A percentile compares a stretch with the other conserved stretches of the same genome.
phyloP scores from a whole-genome alignment of 2,329 filamentous ascomycete genomes.

The Fusarium sulawesiense region DNA sequence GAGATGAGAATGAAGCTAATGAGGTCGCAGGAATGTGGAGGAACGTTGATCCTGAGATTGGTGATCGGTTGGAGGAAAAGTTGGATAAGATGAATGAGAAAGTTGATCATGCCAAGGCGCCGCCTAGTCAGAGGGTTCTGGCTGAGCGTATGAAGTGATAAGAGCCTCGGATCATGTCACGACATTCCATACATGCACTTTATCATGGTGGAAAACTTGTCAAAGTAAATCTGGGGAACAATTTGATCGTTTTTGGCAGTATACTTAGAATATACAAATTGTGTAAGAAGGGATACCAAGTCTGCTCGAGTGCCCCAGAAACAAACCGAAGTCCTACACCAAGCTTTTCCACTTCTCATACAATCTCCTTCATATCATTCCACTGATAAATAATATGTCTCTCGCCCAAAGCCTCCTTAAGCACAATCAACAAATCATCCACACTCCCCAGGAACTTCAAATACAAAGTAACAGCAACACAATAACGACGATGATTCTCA shows the following conservation, averaged over 20 bases:
- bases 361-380: conserved; percentile 33
- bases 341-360: fast-evolving
- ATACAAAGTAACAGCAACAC: conserved; percentile 58
- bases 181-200: no score
- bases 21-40: background rate
- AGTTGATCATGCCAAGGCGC: background rate
- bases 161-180: no score
- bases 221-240: no score
- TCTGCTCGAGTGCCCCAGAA: background rate
- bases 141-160: background rate
- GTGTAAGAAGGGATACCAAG: no score
- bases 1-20: background rate
- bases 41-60: background rate
- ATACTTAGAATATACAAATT: no score
- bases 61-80: background rate
- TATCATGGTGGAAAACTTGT: no score
- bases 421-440: conserved; percentile 58
- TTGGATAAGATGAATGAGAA: background rate
- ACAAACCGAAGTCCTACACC: background rate
- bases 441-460: conserved; percentile 56
- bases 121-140: background rate
- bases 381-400: conserved; percentile 49
- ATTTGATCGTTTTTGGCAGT: fast-evolving
- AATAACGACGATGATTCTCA: conserved; percentile 58
- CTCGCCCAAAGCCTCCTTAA: conserved; percentile 59